These are phyloP conservation scores for Stentor coeruleus DNA, from an alignment of 73 alveolate genomes.

Conservation along the genomic window DNA sequence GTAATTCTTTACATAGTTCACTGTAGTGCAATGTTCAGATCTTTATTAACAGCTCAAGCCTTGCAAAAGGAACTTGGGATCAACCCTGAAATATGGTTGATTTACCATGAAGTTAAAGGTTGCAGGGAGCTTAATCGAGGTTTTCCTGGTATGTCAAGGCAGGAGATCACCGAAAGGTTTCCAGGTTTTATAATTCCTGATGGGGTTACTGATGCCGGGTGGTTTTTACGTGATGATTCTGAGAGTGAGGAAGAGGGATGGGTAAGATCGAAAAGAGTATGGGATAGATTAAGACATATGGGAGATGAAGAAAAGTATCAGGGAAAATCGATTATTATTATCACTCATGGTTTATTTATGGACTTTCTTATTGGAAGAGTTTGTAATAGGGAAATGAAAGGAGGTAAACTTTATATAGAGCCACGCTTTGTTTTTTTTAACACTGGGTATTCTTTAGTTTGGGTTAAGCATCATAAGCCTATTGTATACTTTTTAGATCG, in stretches of 20 bases:
- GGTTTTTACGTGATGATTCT: neutral
- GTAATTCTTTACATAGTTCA: neutral
- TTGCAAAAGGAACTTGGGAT: neutral
- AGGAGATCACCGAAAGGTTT: neutral
- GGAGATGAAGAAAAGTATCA: neutral
- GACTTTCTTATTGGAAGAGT: constrained; percentile 7
- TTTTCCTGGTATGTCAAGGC: neutral
- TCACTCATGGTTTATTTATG: constrained; percentile 16
- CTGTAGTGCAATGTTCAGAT: constrained; percentile 20
- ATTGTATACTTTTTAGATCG: neutral
- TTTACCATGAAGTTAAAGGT: constrained; percentile 7
- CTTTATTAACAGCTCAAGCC: neutral
- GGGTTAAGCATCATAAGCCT: constrained; percentile 3
- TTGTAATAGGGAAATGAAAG: constrained; percentile 17
- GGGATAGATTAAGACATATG: neutral
- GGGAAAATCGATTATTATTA: constrained; percentile 3
- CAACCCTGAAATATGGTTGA: constrained; percentile 4
- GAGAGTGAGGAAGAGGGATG: constrained; percentile 23
- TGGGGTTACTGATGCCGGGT: constrained; percentile 7
- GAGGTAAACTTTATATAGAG: neutral
- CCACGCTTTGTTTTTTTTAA: constrained; percentile 14
- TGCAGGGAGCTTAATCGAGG: neutral
- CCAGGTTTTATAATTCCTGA: neutral
- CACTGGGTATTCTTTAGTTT: constrained; percentile 5
- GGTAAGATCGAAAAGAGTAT: constrained; percentile 10